phyloP scores from a whole-genome alignment of 495 filamentous ascomycete species.

The Acidomyces sp. region DNA sequence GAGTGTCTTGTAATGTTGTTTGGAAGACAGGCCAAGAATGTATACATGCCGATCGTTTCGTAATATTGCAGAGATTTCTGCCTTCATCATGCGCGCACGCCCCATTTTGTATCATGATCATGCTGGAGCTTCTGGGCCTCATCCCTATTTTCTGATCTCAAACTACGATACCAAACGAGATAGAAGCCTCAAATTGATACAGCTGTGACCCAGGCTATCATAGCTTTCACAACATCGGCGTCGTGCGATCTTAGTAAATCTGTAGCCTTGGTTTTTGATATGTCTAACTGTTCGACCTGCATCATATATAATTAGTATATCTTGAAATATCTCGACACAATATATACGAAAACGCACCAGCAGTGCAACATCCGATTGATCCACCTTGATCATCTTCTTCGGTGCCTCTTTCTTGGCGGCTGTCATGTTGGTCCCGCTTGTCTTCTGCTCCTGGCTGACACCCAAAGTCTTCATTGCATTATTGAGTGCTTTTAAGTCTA shows the following conservation, averaged over 20 bases:
- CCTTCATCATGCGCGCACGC: no score
- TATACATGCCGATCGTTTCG: no score
- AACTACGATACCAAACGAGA: no score
- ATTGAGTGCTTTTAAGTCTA: constrained; percentile 69
- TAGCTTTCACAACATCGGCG: constrained; percentile 58
- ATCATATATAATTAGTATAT: background rate
- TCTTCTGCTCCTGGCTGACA: constrained; percentile 18
- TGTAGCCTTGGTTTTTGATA: constrained; percentile 68
- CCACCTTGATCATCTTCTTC: constrained; percentile 43
- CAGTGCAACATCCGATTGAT: constrained; percentile 50
- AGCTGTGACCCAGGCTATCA: constrained; percentile 48
- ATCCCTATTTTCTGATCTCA: no score
- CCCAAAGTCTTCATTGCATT: constrained; percentile 61
- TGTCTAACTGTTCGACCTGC: constrained; percentile 66
- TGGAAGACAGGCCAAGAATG: no score
- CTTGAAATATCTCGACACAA: no score
- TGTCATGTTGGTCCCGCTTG: constrained; percentile 22
- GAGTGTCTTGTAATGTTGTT: no score
- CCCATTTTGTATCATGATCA: no score
- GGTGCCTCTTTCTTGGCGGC: constrained; percentile 31
- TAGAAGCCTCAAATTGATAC: no score
- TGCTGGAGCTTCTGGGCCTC: no score
- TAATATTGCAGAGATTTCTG: no score
- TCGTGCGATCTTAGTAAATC: constrained; percentile 70
- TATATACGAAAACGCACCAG: constrained; percentile 33